Evolutionary conservation across 2,329 filamentous ascomycete genomes (phyloP).

Genomic region (Hirsutella minnesotensis): DNA sequence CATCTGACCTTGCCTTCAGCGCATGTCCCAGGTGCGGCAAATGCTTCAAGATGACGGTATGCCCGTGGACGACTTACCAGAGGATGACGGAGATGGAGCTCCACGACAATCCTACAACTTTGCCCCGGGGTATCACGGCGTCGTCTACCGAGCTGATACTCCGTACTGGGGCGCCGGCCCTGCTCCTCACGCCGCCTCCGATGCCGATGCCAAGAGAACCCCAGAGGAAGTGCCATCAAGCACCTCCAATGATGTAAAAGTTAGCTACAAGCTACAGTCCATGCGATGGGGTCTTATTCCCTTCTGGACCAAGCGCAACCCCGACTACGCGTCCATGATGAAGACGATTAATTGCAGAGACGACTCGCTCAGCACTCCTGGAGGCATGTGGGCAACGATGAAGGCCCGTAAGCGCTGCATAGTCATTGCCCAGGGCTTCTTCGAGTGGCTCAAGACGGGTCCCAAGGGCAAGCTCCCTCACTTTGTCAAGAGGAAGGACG

Average conservation of each 20-base stretch:
- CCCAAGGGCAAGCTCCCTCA: slow-evolving; percentile 73
- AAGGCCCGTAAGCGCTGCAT: slow-evolving; percentile 82
- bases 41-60: slow-evolving; percentile 65
- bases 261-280: slow-evolving; percentile 69
- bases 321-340: slow-evolving; percentile 65
- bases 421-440: slow-evolving; percentile 84
- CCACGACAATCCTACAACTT: slow-evolving; percentile 82
- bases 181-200: slow-evolving; percentile 9
- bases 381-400: slow-evolving; percentile 87
- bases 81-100: slow-evolving; percentile 49
- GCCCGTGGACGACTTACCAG: slow-evolving; percentile 57
- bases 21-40: slow-evolving; percentile 62
- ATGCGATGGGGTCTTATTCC: slow-evolving; percentile 97
- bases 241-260: no score
- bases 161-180: slow-evolving; percentile 46
- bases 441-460: slow-evolving; percentile 81
- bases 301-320: slow-evolving; percentile 81
- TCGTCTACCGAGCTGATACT: slow-evolving; percentile 72
- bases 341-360: slow-evolving; percentile 93
- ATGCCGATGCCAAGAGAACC: no score
- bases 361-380: slow-evolving; percentile 64
- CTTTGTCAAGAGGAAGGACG: slow-evolving; percentile 72
- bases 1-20: slow-evolving; percentile 31
- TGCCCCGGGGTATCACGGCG: slow-evolving; percentile 72
- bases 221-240: neutral